phyloP scores from a whole-genome alignment of 768 basidiomycete species.

The Lactarius tabidus region DNA sequence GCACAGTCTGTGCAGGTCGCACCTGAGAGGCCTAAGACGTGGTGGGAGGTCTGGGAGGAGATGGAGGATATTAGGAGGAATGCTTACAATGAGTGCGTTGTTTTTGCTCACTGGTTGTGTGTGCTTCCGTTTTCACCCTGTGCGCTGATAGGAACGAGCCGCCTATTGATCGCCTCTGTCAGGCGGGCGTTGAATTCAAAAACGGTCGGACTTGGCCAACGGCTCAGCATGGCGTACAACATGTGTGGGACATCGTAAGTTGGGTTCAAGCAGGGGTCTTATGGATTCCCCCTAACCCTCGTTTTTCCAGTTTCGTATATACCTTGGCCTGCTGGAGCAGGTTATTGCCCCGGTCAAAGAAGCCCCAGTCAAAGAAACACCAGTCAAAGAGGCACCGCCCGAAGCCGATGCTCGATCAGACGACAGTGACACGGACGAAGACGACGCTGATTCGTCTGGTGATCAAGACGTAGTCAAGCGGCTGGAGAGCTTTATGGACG shows the following conservation, averaged over 20 bases:
- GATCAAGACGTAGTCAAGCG: constrained; percentile 27
- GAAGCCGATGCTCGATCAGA: constrained; percentile 25
- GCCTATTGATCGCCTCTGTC: constrained; percentile 51
- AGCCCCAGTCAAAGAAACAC: constrained; percentile 24
- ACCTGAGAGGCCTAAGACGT: constrained; percentile 36
- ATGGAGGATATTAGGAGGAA: constrained; percentile 47
- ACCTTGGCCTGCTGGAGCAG: constrained; percentile 45
- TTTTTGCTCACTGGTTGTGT: constrained; percentile 25
- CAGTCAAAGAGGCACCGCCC: constrained; percentile 23
- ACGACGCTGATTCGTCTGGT: constrained; percentile 31
- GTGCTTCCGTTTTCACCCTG: neutral
- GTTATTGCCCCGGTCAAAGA: constrained; percentile 25
- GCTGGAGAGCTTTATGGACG: constrained; percentile 51
- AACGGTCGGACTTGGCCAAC: constrained; percentile 39
- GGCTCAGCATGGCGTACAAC: constrained; percentile 31
- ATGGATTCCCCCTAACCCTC: neutral
- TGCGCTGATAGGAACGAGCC: constrained; percentile 37
- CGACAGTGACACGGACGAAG: constrained; percentile 31
- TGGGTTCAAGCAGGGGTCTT: neutral
- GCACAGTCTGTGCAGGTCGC: constrained; percentile 27
- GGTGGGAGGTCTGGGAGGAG: constrained; percentile 75
- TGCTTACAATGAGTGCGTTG: constrained; percentile 38
- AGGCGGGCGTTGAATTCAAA: constrained; percentile 57
- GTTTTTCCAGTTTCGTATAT: constrained; percentile 52
- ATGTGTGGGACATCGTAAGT: constrained; percentile 64